phyloP scores from a whole-genome alignment of 2,329 filamentous ascomycete genomes.

The Sarocladium strictum region DNA sequence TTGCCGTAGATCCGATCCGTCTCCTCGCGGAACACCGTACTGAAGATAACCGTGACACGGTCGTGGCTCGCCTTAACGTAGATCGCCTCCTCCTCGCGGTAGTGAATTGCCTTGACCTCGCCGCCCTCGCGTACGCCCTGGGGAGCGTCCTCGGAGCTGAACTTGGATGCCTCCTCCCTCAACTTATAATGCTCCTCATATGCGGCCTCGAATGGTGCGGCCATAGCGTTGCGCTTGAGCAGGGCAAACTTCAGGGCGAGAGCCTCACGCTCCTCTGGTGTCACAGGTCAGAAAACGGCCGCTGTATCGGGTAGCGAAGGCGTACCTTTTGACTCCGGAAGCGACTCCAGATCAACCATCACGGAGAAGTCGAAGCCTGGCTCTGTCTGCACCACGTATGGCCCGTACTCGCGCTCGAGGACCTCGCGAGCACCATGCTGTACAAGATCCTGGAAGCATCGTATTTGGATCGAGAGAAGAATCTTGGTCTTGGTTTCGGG shows the following conservation, averaged over 20 bases:
- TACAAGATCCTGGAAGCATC: constrained; percentile 89
- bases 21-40: constrained; percentile 95
- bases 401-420: constrained; percentile 88
- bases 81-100: constrained; percentile 97
- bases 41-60: constrained; percentile 97
- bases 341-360: constrained; percentile 76
- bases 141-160: constrained; percentile 88
- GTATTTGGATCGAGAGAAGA: constrained; percentile 86
- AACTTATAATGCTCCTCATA: constrained; percentile 88
- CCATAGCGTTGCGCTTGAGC: constrained; percentile 97
- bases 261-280: constrained; percentile 72
- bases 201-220: constrained; percentile 93
- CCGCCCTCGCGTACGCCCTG: constrained; percentile 86
- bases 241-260: constrained; percentile 82
- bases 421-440: constrained; percentile 90
- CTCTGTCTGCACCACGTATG: constrained; percentile 83
- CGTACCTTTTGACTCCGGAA: constrained; percentile 72
- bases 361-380: constrained; percentile 95
- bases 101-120: constrained; percentile 92
- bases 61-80: constrained; percentile 98
- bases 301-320: constrained; percentile 7
- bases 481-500: constrained; percentile 93
- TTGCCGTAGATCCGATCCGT: constrained; percentile 97
- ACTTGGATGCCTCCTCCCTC: constrained; percentile 83
- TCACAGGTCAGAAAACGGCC: constrained; percentile 8